Evolutionary conservation across 2,329 filamentous ascomycete genomes (phyloP).

Genomic region (Colletotrichum tamarilloi): DNA sequence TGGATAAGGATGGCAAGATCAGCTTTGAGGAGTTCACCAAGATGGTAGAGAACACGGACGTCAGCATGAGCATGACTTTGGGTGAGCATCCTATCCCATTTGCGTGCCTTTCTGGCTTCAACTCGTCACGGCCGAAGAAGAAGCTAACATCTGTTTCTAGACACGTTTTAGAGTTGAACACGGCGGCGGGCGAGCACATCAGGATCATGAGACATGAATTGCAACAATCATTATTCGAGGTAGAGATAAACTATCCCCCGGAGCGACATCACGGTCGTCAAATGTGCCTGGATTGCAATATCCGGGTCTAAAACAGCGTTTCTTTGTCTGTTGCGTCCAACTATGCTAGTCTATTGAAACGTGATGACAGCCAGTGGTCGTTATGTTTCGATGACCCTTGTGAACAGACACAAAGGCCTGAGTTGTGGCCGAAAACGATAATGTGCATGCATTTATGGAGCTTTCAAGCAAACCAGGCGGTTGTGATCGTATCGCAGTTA

Average conservation of each 20-base stretch:
- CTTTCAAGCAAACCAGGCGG: background rate
- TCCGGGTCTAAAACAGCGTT: background rate
- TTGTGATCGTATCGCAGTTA: background rate
- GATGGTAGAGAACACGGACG: slow-evolving; percentile 96
- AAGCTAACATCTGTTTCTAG: slow-evolving; percentile 19
- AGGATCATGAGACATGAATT: slow-evolving; percentile 36
- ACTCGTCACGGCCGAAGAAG: background rate
- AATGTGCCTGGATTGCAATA: slow-evolving; percentile 22
- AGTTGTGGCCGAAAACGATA: background rate
- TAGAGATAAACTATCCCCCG: slow-evolving; percentile 27
- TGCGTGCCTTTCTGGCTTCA: background rate
- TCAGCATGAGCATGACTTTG: slow-evolving; percentile 80
- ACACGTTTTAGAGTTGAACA: slow-evolving; percentile 29
- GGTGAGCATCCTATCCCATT: slow-evolving; percentile 56
- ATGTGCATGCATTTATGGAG: background rate
- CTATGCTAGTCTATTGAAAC: background rate
- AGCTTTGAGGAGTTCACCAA: slow-evolving; percentile 99
- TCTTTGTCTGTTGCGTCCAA: background rate
- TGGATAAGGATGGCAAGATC: slow-evolving; percentile 96
- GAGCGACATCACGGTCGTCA: slow-evolving; percentile 2
- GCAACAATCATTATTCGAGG: slow-evolving; percentile 24
- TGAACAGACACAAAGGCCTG: background rate
- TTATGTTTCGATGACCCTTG: background rate
- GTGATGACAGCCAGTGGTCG: background rate
- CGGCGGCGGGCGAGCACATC: slow-evolving; percentile 10